These are phyloP conservation scores for Polyplosphaeria fusca DNA, from an alignment of 495 filamentous ascomycete species.

Conservation along the genomic window DNA sequence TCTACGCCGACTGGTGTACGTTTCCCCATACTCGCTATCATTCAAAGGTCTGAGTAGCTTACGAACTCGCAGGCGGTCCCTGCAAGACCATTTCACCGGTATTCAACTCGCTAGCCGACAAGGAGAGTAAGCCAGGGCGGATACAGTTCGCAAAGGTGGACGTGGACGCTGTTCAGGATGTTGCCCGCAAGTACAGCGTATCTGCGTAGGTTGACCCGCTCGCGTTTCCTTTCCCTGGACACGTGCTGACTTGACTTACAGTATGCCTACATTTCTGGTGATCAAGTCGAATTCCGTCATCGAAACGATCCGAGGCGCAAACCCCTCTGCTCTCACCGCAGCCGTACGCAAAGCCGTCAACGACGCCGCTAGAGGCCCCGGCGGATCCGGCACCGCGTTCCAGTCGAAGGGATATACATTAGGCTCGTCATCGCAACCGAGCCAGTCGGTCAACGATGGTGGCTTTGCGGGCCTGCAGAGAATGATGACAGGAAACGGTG, in stretches of 20 bases:
- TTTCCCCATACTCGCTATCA: no score
- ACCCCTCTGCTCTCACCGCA: conserved; percentile 34
- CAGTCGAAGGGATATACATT: conserved; percentile 33
- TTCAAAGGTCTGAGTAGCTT: no score
- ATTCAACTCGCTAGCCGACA: conserved; percentile 32
- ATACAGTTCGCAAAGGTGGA: conserved; percentile 36
- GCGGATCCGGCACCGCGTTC: conserved; percentile 14
- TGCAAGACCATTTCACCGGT: conserved; percentile 37
- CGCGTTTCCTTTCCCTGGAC: background rate
- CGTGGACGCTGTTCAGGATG: conserved; percentile 32
- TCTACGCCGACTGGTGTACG: conserved; percentile 41
- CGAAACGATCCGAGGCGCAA: conserved; percentile 38
- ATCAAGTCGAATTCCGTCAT: conserved; percentile 29
- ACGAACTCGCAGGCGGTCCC: no score
- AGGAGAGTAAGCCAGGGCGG: conserved; percentile 25
- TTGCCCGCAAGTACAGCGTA: conserved; percentile 33
- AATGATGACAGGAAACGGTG: conserved; percentile 15
- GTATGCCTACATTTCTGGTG: conserved; percentile 40
- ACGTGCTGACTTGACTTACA: conserved; percentile 3
- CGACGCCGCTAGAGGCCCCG: conserved; percentile 21
- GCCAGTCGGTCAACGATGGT: conserved; percentile 2
- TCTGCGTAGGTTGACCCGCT: conserved; percentile 28
- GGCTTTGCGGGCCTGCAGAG: conserved; percentile 10
- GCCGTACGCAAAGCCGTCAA: conserved; percentile 31
- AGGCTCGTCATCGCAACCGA: conserved; percentile 6